A percentile compares a stretch with the other conserved stretches of the same genome.
These are phyloP conservation scores for Boletus pseudo-olivaceus DNA, from an alignment of 768 basidiomycete genomes.

Conservation along the genomic window DNA sequence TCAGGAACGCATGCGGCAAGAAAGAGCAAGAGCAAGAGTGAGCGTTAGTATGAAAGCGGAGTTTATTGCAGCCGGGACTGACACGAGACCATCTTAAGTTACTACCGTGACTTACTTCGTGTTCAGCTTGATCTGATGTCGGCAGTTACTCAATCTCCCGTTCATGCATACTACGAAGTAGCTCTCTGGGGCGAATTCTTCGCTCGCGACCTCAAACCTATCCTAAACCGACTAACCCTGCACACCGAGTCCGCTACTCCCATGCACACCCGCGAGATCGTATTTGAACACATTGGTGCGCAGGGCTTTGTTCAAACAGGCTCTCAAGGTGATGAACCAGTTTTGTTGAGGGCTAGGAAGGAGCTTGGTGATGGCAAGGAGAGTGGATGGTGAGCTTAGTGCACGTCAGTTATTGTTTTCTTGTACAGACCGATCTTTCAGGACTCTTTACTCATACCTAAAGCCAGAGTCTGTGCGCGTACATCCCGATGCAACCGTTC, in stretches of 20 bases:
- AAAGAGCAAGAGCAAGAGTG: too few species aligned
- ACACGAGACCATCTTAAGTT: background rate
- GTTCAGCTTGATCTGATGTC: constrained; percentile 13
- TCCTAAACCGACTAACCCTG: constrained; percentile 78
- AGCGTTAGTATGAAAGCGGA: too few species aligned
- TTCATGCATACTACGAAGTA: constrained; percentile 76
- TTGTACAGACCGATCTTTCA: constrained; percentile 24
- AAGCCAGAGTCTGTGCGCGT: constrained; percentile 83
- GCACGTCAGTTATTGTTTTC: background rate
- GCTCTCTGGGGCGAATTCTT: constrained; percentile 83
- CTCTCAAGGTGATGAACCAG: constrained; percentile 53
- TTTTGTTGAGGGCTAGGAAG: constrained; percentile 69
- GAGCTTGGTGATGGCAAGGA: constrained; percentile 56
- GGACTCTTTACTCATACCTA: constrained; percentile 75
- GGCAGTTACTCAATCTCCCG: constrained; percentile 26
- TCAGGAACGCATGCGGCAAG: background rate
- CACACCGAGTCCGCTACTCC: constrained; percentile 73
- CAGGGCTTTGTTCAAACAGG: constrained; percentile 53
- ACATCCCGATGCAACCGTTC: constrained; percentile 82
- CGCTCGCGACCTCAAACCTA: constrained; percentile 66
- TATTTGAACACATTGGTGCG: constrained; percentile 78
- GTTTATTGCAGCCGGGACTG: background rate
- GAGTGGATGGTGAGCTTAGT: constrained; percentile 55
- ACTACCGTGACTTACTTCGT: background rate
- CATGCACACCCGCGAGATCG: constrained; percentile 72